Evolutionary conservation across 306 rosid species (phyloP).

Genomic region (Potentilla sterilis): DNA sequence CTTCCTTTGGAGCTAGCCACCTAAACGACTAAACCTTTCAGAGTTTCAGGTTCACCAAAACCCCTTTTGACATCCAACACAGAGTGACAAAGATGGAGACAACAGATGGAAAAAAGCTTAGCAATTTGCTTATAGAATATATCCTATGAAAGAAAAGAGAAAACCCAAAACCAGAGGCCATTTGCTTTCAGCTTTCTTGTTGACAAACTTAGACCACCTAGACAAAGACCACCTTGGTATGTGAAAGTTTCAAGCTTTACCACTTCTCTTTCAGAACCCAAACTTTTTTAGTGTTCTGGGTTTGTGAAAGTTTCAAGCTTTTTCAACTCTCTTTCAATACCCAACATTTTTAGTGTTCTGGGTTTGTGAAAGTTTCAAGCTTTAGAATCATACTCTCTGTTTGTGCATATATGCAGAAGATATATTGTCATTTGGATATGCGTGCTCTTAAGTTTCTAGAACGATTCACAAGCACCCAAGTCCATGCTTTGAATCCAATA

Average conservation of each 20-base stretch:
- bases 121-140: conserved; percentile 17
- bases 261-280: conserved; percentile 15
- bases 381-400: neutral
- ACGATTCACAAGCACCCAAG: conserved; percentile 65
- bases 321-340: conserved; percentile 9
- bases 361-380: neutral
- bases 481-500: conserved; percentile 60
- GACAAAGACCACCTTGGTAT: conserved; percentile 2
- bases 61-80: conserved; percentile 1
- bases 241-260: neutral
- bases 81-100: neutral
- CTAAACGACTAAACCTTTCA: conserved; percentile 14
- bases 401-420: conserved; percentile 9
- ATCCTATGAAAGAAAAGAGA: conserved; percentile 23
- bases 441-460: conserved; percentile 60
- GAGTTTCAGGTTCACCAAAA: conserved; percentile 25
- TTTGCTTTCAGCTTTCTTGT: conserved; percentile 3
- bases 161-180: neutral
- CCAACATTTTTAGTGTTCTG: conserved; percentile 22
- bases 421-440: conserved; percentile 39
- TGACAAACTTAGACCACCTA: conserved; percentile 18
- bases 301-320: neutral
- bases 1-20: conserved; percentile 31
- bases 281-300: conserved; percentile 17
- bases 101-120: neutral